Percentiles rank a stretch among this genome's conserved stretches.
Evolutionary conservation across 1,284 basidiomycete species (phyloP).

Genomic region (Sporisorium iseilematis-ciliati): DNA sequence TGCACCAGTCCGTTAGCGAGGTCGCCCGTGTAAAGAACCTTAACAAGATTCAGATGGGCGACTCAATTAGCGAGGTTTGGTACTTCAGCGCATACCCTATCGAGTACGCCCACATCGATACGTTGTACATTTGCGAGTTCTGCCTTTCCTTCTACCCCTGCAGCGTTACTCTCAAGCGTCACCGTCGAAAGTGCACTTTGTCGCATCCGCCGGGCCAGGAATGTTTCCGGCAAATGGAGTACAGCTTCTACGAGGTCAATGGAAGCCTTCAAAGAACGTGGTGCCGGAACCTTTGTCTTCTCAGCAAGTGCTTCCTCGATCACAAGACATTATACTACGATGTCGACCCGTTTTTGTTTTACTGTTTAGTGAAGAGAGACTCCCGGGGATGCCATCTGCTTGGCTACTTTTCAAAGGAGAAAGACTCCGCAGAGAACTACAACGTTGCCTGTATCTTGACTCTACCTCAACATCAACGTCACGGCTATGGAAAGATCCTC

Average conservation of each 20-base stretch:
- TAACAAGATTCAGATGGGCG: constrained; percentile 94
- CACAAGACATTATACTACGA: constrained; percentile 99
- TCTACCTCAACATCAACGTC: constrained; percentile 95
- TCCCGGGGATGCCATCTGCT: constrained; percentile 91
- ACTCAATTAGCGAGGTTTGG: constrained; percentile 97
- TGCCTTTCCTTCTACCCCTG: constrained; percentile 74
- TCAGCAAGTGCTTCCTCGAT: constrained; percentile 98
- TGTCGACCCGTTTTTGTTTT: constrained; percentile 99
- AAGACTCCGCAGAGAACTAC: constrained; percentile 97
- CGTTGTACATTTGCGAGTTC: constrained; percentile 98
- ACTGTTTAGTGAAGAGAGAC: constrained; percentile 93
- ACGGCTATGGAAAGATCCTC: constrained; percentile 92
- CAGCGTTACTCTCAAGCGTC: constrained; percentile 74
- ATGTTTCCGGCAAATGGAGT: constrained; percentile 95
- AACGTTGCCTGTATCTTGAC: constrained; percentile 99
- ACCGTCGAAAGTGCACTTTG: constrained; percentile 90
- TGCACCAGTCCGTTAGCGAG: constrained; percentile 97
- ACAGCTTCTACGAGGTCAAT: constrained; percentile 98
- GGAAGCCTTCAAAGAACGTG: constrained; percentile 92
- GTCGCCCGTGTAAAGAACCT: constrained; percentile 98
- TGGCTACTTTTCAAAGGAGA: constrained; percentile 99
- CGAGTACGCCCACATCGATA: constrained; percentile 94
- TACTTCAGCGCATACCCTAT: constrained; percentile 99
- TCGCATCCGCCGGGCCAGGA: constrained; percentile 98
- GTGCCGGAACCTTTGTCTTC: constrained; percentile 95